A percentile compares a stretch with the other conserved stretches of the same genome.
These are phyloP conservation scores for Draba incana DNA, from an alignment of 345 rosid genomes.

Conservation along the genomic window DNA sequence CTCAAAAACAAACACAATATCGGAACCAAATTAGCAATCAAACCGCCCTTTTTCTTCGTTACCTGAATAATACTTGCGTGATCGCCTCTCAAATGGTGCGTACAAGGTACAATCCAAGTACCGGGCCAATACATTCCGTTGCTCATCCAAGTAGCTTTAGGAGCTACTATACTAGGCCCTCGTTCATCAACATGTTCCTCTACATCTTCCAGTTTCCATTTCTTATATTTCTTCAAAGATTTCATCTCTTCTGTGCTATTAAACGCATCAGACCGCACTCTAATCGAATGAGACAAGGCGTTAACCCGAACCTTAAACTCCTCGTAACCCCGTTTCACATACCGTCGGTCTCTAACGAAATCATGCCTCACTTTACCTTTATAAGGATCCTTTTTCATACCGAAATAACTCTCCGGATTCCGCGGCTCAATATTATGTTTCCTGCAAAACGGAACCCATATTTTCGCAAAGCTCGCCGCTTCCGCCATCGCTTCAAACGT, in stretches of 20 bases:
- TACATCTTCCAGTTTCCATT: constrained; percentile 33
- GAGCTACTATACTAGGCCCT: constrained; percentile 56
- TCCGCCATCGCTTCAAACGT: constrained; percentile 97
- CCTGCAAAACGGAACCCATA: constrained; percentile 91
- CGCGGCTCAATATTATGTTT: constrained; percentile 77
- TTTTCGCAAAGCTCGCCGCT: constrained; percentile 79
- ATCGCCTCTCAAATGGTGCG: constrained; percentile 71
- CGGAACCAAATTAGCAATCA: background rate
- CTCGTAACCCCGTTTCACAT: constrained; percentile 73
- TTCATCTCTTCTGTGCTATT: constrained; percentile 73
- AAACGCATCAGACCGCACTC: constrained; percentile 76
- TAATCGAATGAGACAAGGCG: constrained; percentile 65
- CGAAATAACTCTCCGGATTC: constrained; percentile 84
- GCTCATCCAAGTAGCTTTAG: constrained; percentile 89
- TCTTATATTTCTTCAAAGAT: constrained; percentile 66
- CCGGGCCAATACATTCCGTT: constrained; percentile 91
- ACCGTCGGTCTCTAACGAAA: constrained; percentile 75
- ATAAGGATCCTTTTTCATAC: constrained; percentile 72
- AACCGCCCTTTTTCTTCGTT: background rate
- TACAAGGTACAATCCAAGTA: constrained; percentile 63
- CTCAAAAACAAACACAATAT: background rate
- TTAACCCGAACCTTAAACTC: constrained; percentile 83
- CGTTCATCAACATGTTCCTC: constrained; percentile 49
- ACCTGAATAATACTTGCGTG: constrained; percentile 87
- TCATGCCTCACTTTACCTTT: constrained; percentile 70